Evolutionary conservation across 2,329 filamentous ascomycete genomes (phyloP), one percentile per base, ranked within the genome.

Genomic region (Ceratocystis papillata): DNA sequence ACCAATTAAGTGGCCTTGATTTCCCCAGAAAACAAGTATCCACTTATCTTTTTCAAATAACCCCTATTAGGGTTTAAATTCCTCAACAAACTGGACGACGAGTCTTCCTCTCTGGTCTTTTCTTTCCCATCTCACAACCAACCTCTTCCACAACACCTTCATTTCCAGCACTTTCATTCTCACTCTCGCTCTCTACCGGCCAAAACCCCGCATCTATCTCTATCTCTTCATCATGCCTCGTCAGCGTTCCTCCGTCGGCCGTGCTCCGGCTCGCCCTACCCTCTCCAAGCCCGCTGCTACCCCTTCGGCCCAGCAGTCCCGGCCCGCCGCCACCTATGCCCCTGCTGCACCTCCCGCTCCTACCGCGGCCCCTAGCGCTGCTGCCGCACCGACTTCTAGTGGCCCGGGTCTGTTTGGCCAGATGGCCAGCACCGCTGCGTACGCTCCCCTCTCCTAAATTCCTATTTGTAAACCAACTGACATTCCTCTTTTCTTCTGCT

Each of bases 391-490:
- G 64, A 76, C 77, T 64, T 82, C 83, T 65, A 81, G 87, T 70
- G 89, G 91, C 33, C 87, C 90, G 4, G 93, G 94, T 70, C 82
- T 99, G 10, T 90, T 99, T 72, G 93, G 90, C 68, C 90, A 97
- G 82, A 96, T 99, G 89, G 94, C 94, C 71, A 91, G 87, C 75
- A 99, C 94, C 67, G 94, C 94, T 76, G 94, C 94, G 93, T 97
- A 87, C 80, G 91, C 55, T 30, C 30, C 28, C 8, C 64, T 37
- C 30, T 37, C 33, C 30, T 12, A 48, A 10, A 22, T 6, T 57
- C 28, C 15, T 3, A 20, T 63, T 71, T 63, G 67, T 63, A n/a
- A n/a, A 3, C 62, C 12, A 10, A 22, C n/a, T 50, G 53, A 46
- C 61, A 4, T 28, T 41, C 25, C 4, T 75, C 69, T 69, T 55